phyloP scores from a whole-genome alignment of 176 grass and related monocot genomes.

The Triticum aestivum region DNA sequence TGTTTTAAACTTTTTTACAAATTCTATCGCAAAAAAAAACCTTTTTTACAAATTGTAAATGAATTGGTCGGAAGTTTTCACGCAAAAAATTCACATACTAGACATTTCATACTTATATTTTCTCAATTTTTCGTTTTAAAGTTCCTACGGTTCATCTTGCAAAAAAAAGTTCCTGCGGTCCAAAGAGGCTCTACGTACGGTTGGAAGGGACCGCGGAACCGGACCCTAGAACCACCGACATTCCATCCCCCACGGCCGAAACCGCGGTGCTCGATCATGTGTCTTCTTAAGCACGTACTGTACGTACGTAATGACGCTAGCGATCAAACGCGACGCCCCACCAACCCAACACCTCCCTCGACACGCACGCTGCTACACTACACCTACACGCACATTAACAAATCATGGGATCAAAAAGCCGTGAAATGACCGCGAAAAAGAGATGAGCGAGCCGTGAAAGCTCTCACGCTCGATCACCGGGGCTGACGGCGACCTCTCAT shows the following conservation, averaged over 20 bases:
- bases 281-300: not conserved
- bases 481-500: slow-evolving; percentile 26
- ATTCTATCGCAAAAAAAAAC: too few species aligned
- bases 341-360: not conserved
- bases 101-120: too few species aligned
- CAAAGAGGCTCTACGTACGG: too few species aligned
- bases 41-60: too few species aligned
- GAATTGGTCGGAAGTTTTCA: too few species aligned
- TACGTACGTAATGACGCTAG: not conserved
- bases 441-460: not conserved
- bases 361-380: not conserved
- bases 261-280: not conserved
- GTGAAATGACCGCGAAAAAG: not conserved
- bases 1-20: too few species aligned
- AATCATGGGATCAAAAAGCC: not conserved
- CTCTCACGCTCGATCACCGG: not conserved
- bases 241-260: not conserved
- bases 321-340: not conserved
- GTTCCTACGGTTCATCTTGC: too few species aligned
- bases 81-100: too few species aligned
- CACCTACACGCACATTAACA: not conserved
- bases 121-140: too few species aligned
- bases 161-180: too few species aligned
- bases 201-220: too few species aligned
- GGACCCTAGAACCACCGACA: not conserved